Conservation (phyloP, 2,329 filamentous ascomycete genomes). For the Zymoseptoria ardabiliae region DNA sequence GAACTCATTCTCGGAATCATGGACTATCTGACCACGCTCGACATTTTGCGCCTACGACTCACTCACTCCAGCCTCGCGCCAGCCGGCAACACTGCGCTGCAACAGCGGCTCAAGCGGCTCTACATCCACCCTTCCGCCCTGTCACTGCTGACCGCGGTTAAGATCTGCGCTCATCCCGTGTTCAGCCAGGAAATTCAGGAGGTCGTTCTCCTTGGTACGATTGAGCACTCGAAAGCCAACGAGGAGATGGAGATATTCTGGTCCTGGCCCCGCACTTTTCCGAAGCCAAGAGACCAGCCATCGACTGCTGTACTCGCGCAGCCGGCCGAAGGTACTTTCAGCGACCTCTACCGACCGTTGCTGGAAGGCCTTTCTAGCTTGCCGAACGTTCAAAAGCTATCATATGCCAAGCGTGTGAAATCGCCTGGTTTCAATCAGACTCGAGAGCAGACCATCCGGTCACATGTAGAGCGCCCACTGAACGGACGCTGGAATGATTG, state of each 20-base stretch:
- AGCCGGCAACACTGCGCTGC: constrained; percentile 2
- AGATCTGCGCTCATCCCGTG: constrained; percentile 11
- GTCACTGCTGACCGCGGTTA: constrained; percentile 2
- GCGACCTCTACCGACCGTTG: background rate
- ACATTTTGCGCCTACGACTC: constrained; percentile 3
- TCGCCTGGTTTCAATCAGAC: background rate
- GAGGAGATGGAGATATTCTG: background rate
- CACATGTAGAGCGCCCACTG: background rate
- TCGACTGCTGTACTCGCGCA: background rate
- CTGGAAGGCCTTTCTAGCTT: constrained; percentile 2
- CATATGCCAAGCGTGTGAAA: background rate
- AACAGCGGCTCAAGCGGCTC: constrained; percentile 5
- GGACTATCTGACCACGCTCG: background rate
- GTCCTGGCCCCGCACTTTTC: background rate
- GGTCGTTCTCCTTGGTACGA: constrained; percentile 8
- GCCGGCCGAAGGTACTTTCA: background rate
- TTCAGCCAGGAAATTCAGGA: constrained; percentile 9
- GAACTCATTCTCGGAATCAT: constrained; percentile 10
- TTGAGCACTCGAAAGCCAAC: background rate
- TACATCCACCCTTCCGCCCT: constrained; percentile 12
- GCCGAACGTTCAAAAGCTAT: background rate
- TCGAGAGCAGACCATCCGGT: background rate
- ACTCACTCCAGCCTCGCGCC: constrained; percentile 1
- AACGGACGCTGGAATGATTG: background rate
- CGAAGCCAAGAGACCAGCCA: background rate